Conservation (phyloP, 1,139 yeast species). For the Lodderomyces parapsilosis region DNA sequence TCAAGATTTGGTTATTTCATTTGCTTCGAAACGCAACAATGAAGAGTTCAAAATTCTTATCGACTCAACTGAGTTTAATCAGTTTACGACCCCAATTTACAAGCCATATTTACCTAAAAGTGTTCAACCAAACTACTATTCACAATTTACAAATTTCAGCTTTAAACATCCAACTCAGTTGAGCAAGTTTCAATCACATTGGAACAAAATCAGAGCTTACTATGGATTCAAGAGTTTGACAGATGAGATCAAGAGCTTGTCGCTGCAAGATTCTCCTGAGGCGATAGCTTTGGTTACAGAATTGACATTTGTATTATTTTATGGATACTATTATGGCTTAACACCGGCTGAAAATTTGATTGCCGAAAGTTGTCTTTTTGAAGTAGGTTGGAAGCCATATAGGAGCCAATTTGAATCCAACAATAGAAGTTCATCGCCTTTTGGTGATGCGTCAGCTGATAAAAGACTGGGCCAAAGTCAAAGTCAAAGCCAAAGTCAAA, state of each 20-base stretch:
- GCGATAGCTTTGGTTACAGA: conserved; percentile 24
- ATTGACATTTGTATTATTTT: conserved; percentile 51
- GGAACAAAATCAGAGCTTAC: conserved; percentile 50
- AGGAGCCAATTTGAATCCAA: conserved; percentile 15
- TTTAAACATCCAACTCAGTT: conserved; percentile 41
- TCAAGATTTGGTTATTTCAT: conserved; percentile 60
- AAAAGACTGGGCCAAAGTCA: conserved; percentile 8
- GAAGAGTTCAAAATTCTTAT: conserved; percentile 26
- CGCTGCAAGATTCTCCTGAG: conserved; percentile 21
- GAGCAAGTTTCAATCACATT: conserved; percentile 37
- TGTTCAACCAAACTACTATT: conserved; percentile 25
- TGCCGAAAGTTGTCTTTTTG: conserved; percentile 42
- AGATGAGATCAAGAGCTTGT: conserved; percentile 28
- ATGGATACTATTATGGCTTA: conserved; percentile 58
- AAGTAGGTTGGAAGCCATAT: conserved; percentile 48
- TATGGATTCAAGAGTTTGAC: conserved; percentile 37
- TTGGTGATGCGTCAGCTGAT: conserved; percentile 6
- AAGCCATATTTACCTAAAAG: conserved; percentile 42
- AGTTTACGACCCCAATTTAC: conserved; percentile 30
- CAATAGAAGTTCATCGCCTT: background rate
- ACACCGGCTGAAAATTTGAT: conserved; percentile 50
- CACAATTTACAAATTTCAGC: conserved; percentile 18
- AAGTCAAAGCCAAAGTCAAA: conserved; percentile 9
- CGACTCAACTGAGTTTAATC: conserved; percentile 26
- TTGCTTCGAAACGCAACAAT: conserved; percentile 39